These are phyloP conservation scores for Grosmannia serpens DNA, from an alignment of 2,329 filamentous ascomycete genomes.

Conservation along the genomic window DNA sequence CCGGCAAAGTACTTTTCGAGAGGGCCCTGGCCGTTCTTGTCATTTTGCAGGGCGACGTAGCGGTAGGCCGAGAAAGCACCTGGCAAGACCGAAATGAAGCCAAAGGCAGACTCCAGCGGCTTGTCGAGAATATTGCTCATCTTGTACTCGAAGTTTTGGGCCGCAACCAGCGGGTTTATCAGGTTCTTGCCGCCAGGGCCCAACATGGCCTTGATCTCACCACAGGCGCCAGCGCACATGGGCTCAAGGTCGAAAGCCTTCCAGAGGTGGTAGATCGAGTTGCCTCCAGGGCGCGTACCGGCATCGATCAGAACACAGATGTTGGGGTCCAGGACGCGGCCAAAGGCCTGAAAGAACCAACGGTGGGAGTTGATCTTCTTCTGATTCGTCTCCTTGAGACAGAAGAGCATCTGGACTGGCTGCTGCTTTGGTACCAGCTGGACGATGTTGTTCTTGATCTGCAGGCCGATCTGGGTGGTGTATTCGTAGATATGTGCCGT, in stretches of 20 bases:
- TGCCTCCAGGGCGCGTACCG: constrained; percentile 84
- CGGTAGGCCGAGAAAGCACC: constrained; percentile 98
- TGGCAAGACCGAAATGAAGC: constrained; percentile 92
- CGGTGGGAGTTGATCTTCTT: constrained; percentile 99
- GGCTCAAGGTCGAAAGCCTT: constrained; percentile 96
- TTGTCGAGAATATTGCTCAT: constrained; percentile 99
- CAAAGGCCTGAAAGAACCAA: constrained; percentile 99
- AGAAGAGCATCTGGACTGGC: constrained; percentile 94
- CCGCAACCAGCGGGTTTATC: constrained; percentile 85
- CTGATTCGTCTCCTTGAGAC: constrained; percentile 97
- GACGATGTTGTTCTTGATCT: constrained; percentile 84
- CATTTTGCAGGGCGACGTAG: constrained; percentile 88
- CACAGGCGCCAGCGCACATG: constrained; percentile 94
- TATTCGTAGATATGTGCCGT: constrained; percentile 98
- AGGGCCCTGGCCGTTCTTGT: constrained; percentile 86
- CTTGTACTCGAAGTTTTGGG: constrained; percentile 99
- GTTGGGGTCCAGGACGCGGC: constrained; percentile 82
- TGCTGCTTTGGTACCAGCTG: constrained; percentile 74
- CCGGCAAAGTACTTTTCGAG: constrained; percentile 95
- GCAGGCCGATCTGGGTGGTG: constrained; percentile 74
- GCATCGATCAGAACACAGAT: constrained; percentile 95
- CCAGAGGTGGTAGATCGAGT: constrained; percentile 96
- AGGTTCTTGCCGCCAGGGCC: constrained; percentile 74
- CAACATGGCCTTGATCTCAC: constrained; percentile 98
- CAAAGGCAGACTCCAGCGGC: constrained; percentile 91